Percentiles rank a stretch among this genome's conserved stretches.
phyloP scores from a whole-genome alignment of 2,329 filamentous ascomycete genomes.

The Paecilomyces dactylethromorphus region DNA sequence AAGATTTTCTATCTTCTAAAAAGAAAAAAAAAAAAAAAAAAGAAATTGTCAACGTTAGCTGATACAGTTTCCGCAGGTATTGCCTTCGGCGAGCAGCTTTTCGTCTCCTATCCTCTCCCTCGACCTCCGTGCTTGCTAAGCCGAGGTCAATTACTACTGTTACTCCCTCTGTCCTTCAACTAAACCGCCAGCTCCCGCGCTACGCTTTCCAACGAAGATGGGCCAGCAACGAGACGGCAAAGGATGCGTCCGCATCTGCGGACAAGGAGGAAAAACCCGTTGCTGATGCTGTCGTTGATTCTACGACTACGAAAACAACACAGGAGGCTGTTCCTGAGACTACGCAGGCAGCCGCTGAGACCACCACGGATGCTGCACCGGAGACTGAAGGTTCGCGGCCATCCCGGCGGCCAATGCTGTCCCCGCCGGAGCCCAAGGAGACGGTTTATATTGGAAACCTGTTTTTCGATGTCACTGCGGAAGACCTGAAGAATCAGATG shows the following conservation, averaged over 20 bases:
- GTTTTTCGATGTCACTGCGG: constrained; percentile 60
- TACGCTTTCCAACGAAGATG: constrained; percentile 41
- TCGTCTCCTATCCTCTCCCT: constrained; percentile 46
- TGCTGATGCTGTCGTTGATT: constrained; percentile 9
- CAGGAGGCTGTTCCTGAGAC: constrained; percentile 8
- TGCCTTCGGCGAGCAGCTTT: constrained; percentile 52
- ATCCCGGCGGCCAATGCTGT: constrained; percentile 3
- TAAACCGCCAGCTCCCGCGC: constrained; percentile 33
- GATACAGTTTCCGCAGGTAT: constrained; percentile 39
- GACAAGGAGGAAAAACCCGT: constrained; percentile 14
- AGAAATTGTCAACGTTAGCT: neutral
- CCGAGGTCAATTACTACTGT: constrained; percentile 34
- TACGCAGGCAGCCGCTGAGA: neutral
- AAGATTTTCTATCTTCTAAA: too few species aligned
- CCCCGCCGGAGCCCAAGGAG: constrained; percentile 26
- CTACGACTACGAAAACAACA: constrained; percentile 12
- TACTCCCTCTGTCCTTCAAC: constrained; percentile 25
- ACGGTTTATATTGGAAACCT: constrained; percentile 63
- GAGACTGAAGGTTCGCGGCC: constrained; percentile 4
- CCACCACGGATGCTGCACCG: constrained; percentile 3
- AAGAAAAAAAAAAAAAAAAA: neutral
- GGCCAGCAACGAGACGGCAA: constrained; percentile 37
- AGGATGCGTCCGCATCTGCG: constrained; percentile 5
- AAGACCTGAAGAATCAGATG: constrained; percentile 56
- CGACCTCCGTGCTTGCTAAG: constrained; percentile 37